Conservation (phyloP, 2,329 filamentous ascomycete species). For the Gnomoniopsis sp. region DNA sequence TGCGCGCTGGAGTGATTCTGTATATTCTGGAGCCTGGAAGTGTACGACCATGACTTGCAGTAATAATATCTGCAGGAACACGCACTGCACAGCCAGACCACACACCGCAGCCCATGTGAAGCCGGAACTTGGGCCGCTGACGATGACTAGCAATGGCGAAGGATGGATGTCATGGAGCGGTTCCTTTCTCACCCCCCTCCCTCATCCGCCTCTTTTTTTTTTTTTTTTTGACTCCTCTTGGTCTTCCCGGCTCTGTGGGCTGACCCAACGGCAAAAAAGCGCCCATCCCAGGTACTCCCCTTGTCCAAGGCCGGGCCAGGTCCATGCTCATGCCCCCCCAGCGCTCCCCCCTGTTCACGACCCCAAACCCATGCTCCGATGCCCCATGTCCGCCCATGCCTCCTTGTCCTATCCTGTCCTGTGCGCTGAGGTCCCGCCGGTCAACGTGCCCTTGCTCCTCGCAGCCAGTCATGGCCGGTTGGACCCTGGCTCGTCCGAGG, state of each 20-base stretch:
- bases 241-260: background rate
- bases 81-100: constrained; percentile 15
- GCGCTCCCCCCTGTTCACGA: background rate
- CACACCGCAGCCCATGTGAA: constrained; percentile 7
- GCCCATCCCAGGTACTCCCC: background rate
- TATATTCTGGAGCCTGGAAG: too few relatives aligned
- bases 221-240: background rate
- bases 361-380: background rate
- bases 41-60: too few relatives aligned
- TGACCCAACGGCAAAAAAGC: background rate
- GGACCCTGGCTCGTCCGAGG: constrained; percentile 18
- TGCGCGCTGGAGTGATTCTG: too few relatives aligned
- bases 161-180: background rate
- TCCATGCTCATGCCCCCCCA: background rate
- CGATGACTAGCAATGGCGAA: constrained; percentile 8
- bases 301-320: background rate
- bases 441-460: constrained; percentile 10
- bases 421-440: constrained; percentile 16
- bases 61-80: too few relatives aligned
- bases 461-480: constrained; percentile 14
- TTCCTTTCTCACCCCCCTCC: background rate
- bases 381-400: constrained; percentile 1
- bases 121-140: constrained; percentile 11
- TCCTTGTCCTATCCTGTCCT: constrained; percentile 3
- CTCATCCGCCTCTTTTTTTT: background rate